Base-by-base conservation (phyloP, 1,139 yeast species). In the Geotrichum bryndzae region DNA sequence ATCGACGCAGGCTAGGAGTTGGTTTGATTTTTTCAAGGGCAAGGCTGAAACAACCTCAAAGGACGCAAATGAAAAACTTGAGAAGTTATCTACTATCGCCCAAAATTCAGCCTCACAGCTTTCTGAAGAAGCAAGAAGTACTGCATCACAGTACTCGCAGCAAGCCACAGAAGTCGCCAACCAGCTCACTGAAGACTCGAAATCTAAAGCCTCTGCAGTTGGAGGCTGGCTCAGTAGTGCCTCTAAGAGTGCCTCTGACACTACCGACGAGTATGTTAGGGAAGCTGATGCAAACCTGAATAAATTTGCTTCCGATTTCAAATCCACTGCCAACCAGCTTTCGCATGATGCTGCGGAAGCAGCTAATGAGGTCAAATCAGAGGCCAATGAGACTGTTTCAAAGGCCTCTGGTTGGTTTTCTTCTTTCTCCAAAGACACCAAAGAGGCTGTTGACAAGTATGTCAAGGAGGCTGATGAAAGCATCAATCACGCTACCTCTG, bases 381-480 rank as follows among this genome's bases (percentile, higher is more conserved):
- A 27, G 6, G 46, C 46, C 23, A 53, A 38, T 15, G 56, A 54
- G 22, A 23, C 18, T 18, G 56, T 51, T 54, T 54, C 56, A 6
- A 46, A 54, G n/a, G 22, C 56, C 38, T 46, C 50, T 22, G n/a
- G 33, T 29, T 54, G 56, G 56, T 25, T 54, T 35, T 35, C 38
- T 38, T 35, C 41, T 38, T 54, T 54, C 25, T 53, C 51, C 15
- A 18, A 51, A 35, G 38, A 50, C 13, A 35, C 55, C 59, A 61
- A 69, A 35, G 63, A 63, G 7, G 50, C 64, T 29, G 65, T 65
- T 38, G 67, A 67, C 59, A 57, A 56, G 50, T 35, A 53, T 51
- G 68, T 68, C 57, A 61, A 62, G 56, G 60, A 61, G 51, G 66
- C 66, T 54, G 66, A 66, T 53, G 63, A 54, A 1, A n/a, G 18